Conservation (phyloP, 2,329 filamentous ascomycete genomes). For the Sporothrix pallida region DNA sequence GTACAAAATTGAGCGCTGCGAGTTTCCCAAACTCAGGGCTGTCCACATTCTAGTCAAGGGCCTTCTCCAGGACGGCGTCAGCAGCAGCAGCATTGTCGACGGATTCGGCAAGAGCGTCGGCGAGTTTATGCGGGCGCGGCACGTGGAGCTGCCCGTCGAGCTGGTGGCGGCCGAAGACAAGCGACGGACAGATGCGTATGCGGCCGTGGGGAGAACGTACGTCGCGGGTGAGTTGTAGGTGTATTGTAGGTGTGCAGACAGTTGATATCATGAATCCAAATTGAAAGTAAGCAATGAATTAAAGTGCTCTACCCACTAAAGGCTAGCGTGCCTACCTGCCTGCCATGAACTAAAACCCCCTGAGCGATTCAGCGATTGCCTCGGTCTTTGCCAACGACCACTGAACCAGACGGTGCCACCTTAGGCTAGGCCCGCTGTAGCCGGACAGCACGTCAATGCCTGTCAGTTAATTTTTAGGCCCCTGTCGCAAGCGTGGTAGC, state of each 20-base stretch:
- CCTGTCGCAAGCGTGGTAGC: slow-evolving; percentile 9
- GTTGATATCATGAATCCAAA: neutral
- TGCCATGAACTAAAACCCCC: neutral
- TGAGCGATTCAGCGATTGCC: neutral
- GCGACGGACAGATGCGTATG: slow-evolving; percentile 7
- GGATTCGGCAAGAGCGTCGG: slow-evolving; percentile 59
- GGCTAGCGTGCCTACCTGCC: neutral
- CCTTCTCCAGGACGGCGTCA: slow-evolving; percentile 53
- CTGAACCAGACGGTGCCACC: neutral
- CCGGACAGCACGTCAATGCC: neutral
- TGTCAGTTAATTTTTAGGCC: neutral
- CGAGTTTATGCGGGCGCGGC: slow-evolving; percentile 52
- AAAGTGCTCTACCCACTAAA: neutral
- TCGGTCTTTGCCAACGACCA: slow-evolving; percentile 1
- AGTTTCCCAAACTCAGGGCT: slow-evolving; percentile 49
- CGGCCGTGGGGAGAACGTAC: neutral
- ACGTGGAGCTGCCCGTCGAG: slow-evolving; percentile 42
- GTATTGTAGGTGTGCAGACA: no score
- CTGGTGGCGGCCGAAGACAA: slow-evolving; percentile 19
- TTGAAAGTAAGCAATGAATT: neutral
- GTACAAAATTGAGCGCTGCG: slow-evolving; percentile 52
- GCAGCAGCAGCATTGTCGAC: slow-evolving; percentile 55
- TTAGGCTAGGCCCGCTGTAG: neutral
- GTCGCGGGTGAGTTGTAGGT: neutral
- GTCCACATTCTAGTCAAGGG: slow-evolving; percentile 49